Evolutionary conservation across 306 rosid genomes (phyloP), one percentile per base, ranked within the genome.

Genomic region (Styphnolobium japonicum): DNA sequence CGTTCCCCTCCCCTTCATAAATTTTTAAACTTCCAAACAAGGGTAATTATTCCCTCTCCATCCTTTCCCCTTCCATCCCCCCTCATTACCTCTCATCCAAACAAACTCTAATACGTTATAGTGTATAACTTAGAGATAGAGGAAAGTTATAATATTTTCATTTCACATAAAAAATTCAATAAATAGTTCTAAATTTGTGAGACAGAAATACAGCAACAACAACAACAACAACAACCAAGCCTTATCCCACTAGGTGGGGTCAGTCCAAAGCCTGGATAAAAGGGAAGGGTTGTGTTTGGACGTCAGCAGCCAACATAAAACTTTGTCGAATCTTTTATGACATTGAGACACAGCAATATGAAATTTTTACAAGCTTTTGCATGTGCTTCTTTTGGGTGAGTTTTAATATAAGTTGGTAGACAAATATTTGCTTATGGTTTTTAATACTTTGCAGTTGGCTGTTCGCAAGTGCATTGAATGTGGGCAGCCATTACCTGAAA

Each of bases 401-500:
- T 75, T 49, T 77, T 67, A 10, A 67, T 75, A 31, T 33, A 49
- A 51, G 61, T 51, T 70, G 21, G 25, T 60, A 18, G 22, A 64
- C 11, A 37, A 1, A 23, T 27, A 70, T 19, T 79, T 19, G 55
- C 60, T 52, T 19, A 81, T 67, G 11, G 6, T 43, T 22, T 66
- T 58, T 3, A 33, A 33, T 42, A 39, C 64, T 68, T 42, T 67
- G 80, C 93, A 89, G 96, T 84, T 91, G 73, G 55, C 14, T 51
- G 89, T 87, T 86, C 89, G 60, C 58, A 89, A 76, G 71, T 91
- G 96, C 62, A 0, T 53, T 34, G 93, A 91, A 79, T 91, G 96
- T 71, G 93, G 93, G 29, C 96, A 91, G 62, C 81, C 86, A 14
- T 78, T 91, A 7, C 93, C 96, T 4, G 96, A 91, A 82, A 91